phyloP scores from a whole-genome alignment of 1,139 yeast genomes.

The Yamadazyma diospyri region DNA sequence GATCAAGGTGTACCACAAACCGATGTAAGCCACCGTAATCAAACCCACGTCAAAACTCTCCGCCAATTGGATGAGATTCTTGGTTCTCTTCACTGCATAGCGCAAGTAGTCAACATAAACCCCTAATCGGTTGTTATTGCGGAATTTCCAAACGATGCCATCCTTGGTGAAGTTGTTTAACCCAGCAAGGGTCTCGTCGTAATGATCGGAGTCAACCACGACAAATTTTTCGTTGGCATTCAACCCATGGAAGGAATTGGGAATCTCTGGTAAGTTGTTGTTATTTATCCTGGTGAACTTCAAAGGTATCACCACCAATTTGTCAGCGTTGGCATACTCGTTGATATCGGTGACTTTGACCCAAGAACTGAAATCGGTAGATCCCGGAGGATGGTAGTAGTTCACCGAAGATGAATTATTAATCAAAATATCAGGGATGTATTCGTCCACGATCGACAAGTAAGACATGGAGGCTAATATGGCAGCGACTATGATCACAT shows the following conservation, averaged over 20 bases:
- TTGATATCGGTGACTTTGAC: constrained; percentile 27
- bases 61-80: constrained; percentile 64
- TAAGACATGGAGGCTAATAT: constrained; percentile 79
- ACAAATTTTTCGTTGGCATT: constrained; percentile 38
- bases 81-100: constrained; percentile 42
- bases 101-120: constrained; percentile 62
- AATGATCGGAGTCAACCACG: constrained; percentile 36
- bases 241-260: constrained; percentile 29
- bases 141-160: constrained; percentile 59
- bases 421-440: constrained; percentile 44
- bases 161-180: constrained; percentile 27
- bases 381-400: constrained; percentile 47
- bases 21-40: constrained; percentile 77
- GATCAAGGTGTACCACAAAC: constrained; percentile 84
- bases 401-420: constrained; percentile 14
- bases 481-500: constrained; percentile 71
- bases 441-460: constrained; percentile 76
- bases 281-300: constrained; percentile 47
- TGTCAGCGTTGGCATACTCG: constrained; percentile 38
- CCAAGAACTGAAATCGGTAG: constrained; percentile 44
- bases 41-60: constrained; percentile 84
- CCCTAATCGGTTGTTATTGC: constrained; percentile 61
- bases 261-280: constrained; percentile 29
- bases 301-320: constrained; percentile 51
- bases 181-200: constrained; percentile 30